A percentile compares a stretch with the other conserved stretches of the same genome.
Conservation (phyloP, 305 asterid species). For the Plantago rigida region DNA sequence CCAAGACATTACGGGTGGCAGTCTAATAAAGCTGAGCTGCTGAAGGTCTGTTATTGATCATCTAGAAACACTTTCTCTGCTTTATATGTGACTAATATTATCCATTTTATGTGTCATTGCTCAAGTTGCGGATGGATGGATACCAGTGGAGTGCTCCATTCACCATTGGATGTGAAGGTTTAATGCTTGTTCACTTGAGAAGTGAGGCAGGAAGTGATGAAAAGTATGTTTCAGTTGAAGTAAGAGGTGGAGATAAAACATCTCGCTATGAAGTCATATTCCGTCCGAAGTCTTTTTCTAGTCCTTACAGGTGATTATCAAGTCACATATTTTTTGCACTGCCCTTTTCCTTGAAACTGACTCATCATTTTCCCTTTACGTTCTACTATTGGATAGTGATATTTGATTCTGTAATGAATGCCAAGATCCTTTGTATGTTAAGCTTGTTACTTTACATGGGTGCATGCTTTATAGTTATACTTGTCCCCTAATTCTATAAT, state of each 20-base stretch:
- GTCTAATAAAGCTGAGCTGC: conserved; percentile 61
- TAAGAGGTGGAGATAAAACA: conserved; percentile 76
- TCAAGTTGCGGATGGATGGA: conserved; percentile 77
- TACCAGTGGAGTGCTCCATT: conserved; percentile 87
- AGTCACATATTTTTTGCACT: conserved; percentile 16
- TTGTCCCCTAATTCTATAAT: not conserved
- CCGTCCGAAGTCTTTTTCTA: conserved; percentile 71
- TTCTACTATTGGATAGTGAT: not conserved
- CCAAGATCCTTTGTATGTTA: conserved; percentile 4
- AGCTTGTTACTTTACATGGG: conserved; percentile 11
- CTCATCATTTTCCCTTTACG: not conserved
- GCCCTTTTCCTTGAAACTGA: conserved; percentile 13
- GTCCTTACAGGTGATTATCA: conserved; percentile 83
- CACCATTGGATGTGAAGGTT: conserved; percentile 65
- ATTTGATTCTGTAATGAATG: conserved; percentile 12
- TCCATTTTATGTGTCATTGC: conserved; percentile 23
- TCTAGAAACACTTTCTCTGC: conserved; percentile 19
- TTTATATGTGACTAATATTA: conserved; percentile 26
- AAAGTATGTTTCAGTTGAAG: conserved; percentile 59
- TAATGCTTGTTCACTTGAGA: conserved; percentile 65
- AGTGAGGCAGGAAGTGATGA: conserved; percentile 43
- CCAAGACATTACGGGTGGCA: conserved; percentile 81
- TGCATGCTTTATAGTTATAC: not conserved
- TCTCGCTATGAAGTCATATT: conserved; percentile 75
- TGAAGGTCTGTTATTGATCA: conserved; percentile 51